Evolutionary conservation across 2,329 filamentous ascomycete genomes (phyloP).

Genomic region (Neonectria faginata): DNA sequence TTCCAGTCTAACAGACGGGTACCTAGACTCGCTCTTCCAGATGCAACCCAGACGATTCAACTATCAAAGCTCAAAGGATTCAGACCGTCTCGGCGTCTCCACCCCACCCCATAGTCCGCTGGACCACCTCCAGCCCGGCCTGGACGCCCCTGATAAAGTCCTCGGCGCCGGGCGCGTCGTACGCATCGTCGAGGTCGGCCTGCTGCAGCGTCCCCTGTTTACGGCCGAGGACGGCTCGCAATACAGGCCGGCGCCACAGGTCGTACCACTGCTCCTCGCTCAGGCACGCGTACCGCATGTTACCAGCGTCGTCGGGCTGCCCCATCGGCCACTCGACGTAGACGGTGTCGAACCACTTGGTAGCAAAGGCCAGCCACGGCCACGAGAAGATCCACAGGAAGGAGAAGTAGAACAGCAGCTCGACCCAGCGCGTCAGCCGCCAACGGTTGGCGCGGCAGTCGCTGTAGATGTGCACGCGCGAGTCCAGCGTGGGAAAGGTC

Average conservation of each 20-base stretch:
- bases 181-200: constrained; percentile 63
- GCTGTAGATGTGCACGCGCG: constrained; percentile 72
- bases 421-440: constrained; percentile 72
- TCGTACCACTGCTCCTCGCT: constrained; percentile 72
- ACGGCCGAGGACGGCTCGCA: constrained; percentile 68
- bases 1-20: no score
- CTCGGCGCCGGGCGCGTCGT: constrained; percentile 51
- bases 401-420: constrained; percentile 73
- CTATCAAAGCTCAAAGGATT: no score
- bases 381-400: constrained; percentile 77
- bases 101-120: constrained; percentile 67
- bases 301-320: constrained; percentile 45
- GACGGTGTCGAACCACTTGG: constrained; percentile 74
- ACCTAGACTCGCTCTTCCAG: no score
- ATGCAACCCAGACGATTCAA: no score
- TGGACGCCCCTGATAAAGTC: constrained; percentile 59
- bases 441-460: constrained; percentile 71
- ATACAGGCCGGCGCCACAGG: constrained; percentile 71
- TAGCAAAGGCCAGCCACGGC: constrained; percentile 76
- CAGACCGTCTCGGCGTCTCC: constrained; percentile 28
- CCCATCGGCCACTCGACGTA: constrained; percentile 67
- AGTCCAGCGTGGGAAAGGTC: constrained; percentile 68
- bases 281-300: constrained; percentile 63
- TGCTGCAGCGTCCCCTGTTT: constrained; percentile 67
- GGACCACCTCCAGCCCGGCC: constrained; percentile 63